Base-by-base conservation (phyloP, 805 yeast species). In the Candida ficus region DNA sequence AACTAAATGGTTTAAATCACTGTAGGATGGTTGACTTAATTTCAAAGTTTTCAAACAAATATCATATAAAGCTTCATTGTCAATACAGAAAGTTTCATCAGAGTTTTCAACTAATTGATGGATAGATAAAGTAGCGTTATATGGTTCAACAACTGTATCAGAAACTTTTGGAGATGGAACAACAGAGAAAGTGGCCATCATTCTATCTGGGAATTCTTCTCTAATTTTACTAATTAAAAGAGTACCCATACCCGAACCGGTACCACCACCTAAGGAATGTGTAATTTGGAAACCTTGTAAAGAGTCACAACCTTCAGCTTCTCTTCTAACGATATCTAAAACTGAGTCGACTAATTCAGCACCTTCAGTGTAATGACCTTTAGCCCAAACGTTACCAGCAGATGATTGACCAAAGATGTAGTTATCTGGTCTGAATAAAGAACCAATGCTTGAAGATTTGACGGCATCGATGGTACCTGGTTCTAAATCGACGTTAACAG, bases 41-140 rank as follows among this genome's bases (percentile, higher is more conserved):
- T 85, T 95, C 64, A 91, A 74, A 64, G 88, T 89, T 64, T 91
- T 87, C 64, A 95, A 87, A 69, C 98, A 91, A 86, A 91, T 93
- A 62, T 91, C 98, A 67, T 93, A 91, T 58, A 93, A 88, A 41
- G 99, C 98, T 71, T 93, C 98, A 68, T 91, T 91, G 67, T 93
- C 98, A 50, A 91, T 96, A 97, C 95, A 90, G 63, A 91, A 91
- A 12, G 99, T 93, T 77, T 96, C 91, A 72, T 91, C 99, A 13
- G 98, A 93, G 70, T 91, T 95, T 71, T 93, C 98, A 63, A 91
- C 78, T 45, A 98, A 90, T 43, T 96, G 86, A 67, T 93, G 98
- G 18, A 97, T 87, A 36, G 98, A 86, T 67, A 91, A 76, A 39
- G 95, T 97, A 16, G 98, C 88, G 73, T 91, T 91, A 71, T 91